Evolutionary conservation across 805 yeast genomes (phyloP), one percentile per base, ranked within the genome.

Genomic region (Ogataea haglerorum): DNA sequence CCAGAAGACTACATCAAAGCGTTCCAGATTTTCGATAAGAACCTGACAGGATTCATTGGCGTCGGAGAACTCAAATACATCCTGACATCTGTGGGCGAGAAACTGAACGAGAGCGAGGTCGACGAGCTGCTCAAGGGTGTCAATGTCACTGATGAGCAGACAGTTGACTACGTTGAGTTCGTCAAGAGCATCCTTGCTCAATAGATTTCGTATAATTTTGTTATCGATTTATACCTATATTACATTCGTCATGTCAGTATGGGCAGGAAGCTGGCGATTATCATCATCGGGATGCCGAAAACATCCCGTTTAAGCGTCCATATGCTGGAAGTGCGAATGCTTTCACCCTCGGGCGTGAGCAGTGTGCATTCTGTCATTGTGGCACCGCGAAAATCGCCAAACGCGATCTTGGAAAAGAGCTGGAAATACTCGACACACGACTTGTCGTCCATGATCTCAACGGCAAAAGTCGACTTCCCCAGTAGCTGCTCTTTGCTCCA

Each of bases 21-120:
- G 0, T 93, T 93, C 78, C 98, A 93, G 69, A 97, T 93, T 5
- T 93, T 93, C 55, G 99, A 93, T 69, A 93, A 91, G 70, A 95
- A 89, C 51, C 79, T 84, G 49, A 85, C 96, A 14, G 99, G 99
- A 5, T 86, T 82, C 68, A 93, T 93, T 54, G 95, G 97, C 29
- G 95, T 93, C 32, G 99, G 99, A 43, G 98, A 93, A 68, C 76
- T 93, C 56, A 80, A 95, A 63, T 93, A 93, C 67, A 89, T 93
- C 63, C 74, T 93, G 59, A 93, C 99, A 24, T 85, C 96, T 6
- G 81, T 93, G 54, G 99, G 99, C 45, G 99, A 93, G 67, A 90
- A 90, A 67, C 72, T 93, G 53, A 66, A 85, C 12, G 96, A 89
- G 54, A 72, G 79, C 31, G 99, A 93, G 68, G 97, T 93, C 39